Percentiles rank a stretch among this genome's conserved stretches.
These are phyloP conservation scores for Globisporangium middletonii DNA, from an alignment of 352 stramenopile genomes.

Conservation along the genomic window DNA sequence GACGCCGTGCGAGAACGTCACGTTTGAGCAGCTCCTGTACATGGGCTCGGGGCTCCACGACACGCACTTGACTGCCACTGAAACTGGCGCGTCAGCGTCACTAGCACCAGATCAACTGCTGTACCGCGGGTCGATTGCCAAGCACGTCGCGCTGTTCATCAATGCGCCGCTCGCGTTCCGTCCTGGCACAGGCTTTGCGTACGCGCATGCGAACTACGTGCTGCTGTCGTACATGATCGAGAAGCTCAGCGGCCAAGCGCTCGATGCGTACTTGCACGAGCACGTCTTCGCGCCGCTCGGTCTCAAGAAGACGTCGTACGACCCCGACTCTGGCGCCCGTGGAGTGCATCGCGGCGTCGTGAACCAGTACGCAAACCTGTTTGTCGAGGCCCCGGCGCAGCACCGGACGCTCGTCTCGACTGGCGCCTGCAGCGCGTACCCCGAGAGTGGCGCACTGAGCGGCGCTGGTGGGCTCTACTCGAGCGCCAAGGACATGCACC, in stretches of 20 bases:
- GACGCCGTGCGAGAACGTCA: constrained; percentile 36
- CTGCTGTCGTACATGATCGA: constrained; percentile 59
- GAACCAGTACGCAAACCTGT: constrained; percentile 52
- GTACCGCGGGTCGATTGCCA: constrained; percentile 25
- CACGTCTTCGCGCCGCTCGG: constrained; percentile 30
- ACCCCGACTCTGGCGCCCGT: constrained; percentile 29
- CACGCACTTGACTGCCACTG: too few species aligned
- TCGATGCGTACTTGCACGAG: constrained; percentile 35
- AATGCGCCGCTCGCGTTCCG: constrained; percentile 43
- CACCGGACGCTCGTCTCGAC: constrained; percentile 22
- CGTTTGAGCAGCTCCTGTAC: constrained; percentile 57
- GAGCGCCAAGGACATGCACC: constrained; percentile 52
- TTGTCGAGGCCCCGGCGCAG: constrained; percentile 17
- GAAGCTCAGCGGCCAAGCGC: constrained; percentile 35
- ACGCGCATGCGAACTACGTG: constrained; percentile 49
- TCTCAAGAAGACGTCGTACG: constrained; percentile 40
- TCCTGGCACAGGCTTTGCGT: constrained; percentile 44
- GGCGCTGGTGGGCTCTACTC: constrained; percentile 35
- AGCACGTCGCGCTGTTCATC: constrained; percentile 41
- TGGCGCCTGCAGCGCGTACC: constrained; percentile 40
- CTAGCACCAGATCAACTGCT: constrained; percentile 14
- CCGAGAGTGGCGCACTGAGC: constrained; percentile 24
- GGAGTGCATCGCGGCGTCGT: constrained; percentile 27
- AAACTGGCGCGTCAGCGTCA: not conserved
- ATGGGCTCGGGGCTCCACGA: constrained; percentile 49